Base-by-base conservation (phyloP, 2,329 filamentous ascomycete genomes). In the Fusarium falciforme region DNA sequence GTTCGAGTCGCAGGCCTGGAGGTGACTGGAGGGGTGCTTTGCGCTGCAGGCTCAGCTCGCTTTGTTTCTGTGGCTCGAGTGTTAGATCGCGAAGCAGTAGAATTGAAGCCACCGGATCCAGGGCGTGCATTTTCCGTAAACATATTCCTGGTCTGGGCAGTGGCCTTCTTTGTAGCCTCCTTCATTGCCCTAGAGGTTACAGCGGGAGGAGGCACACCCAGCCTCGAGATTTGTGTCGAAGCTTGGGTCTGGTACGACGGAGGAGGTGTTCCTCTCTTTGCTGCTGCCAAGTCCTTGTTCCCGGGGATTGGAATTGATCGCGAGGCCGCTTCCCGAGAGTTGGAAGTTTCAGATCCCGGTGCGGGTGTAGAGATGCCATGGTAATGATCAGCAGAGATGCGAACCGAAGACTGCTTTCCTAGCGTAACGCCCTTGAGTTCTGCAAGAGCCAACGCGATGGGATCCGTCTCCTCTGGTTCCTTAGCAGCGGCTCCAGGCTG, bases 181-280 rank as follows among this genome's bases (percentile, higher is more conserved):
- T 98, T 94, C 97, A 99, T 99, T 57, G 96, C 94, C 72, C 93
- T 94, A 5, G 94, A 93, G 0, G 97, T 99, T 70, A 97, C 94
- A 2, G 96, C 96, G 3, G 96, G 95, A 67, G 96, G 93, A 2
- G 96, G 97, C 14, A 96, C 93, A 63, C 95, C 96, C 5, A 98
- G 88, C 67, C 94, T 89, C 80, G 93, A 94, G 54, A 94, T 89
- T 60, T 92, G 90, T 1, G 73, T 77, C 59, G 93, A 94, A 54
- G 94, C 89, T 59, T 92, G 90, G 2, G 73, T 77, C 55, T 79
- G 79, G 55, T 98, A 98, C 0, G 93, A 94, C 5, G 96, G 96
- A 3, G 96, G 96, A 7, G 95, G 94, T 11, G 94, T 95, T 29
- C 92, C 92, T 75, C 93, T 87, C 81, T 91, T 89, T 25, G 86